phyloP scores from a whole-genome alignment of 106 monocot genomes.

The Posidonia australis region DNA sequence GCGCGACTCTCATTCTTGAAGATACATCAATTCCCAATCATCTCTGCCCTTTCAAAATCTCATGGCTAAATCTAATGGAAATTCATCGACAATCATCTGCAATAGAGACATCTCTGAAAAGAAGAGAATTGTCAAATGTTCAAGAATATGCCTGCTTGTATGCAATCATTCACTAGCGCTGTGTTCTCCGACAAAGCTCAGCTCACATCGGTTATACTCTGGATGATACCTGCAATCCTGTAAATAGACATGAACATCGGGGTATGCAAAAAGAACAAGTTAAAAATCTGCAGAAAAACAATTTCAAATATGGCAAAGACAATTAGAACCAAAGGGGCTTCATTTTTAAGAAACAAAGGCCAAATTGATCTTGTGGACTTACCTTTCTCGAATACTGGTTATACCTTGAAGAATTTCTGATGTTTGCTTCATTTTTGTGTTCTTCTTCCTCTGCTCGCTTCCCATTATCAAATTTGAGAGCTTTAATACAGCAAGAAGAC shows the following conservation, averaged over 20 bases:
- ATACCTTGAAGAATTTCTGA: constrained; percentile 41
- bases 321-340: no score
- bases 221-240: constrained; percentile 32
- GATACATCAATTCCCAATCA: no score
- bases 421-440: constrained; percentile 22
- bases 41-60: no score
- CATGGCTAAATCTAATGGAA: no score
- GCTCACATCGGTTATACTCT: constrained; percentile 6
- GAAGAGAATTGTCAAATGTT: no score
- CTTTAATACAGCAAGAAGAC: constrained; percentile 24
- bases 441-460: constrained; percentile 10
- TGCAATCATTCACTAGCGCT: neutral
- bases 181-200: constrained; percentile 13
- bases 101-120: no score
- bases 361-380: neutral
- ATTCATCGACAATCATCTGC: no score
- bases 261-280: neutral
- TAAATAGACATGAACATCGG: neutral
- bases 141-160: neutral
- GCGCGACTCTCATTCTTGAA: no score
- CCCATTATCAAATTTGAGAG: constrained; percentile 19
- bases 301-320: no score
- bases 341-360: neutral
- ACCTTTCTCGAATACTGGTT: constrained; percentile 42
- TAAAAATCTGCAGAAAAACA: no score